Conservation (phyloP, 768 basidiomycete species). For the Tulasnella sp. region DNA sequence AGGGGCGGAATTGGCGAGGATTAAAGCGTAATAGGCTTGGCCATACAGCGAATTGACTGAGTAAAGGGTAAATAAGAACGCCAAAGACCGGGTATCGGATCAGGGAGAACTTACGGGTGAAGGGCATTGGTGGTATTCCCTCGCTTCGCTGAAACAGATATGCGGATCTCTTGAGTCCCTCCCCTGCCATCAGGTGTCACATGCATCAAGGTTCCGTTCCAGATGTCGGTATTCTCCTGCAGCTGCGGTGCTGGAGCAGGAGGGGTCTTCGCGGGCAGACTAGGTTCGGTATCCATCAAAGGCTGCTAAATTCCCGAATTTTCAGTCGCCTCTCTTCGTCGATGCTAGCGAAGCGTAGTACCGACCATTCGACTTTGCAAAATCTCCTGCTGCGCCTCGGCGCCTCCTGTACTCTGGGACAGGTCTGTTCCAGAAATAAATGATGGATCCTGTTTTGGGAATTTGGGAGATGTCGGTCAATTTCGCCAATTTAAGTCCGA, state of each 20-base stretch:
- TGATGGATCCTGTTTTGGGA: no score
- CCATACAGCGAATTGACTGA: slow-evolving; percentile 18
- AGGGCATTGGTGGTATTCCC: background rate
- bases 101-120: background rate
- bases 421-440: no score
- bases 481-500: no score
- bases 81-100: background rate
- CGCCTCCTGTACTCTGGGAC: no score
- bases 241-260: background rate
- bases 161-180: background rate
- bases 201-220: background rate
- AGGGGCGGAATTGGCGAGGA: background rate
- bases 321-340: background rate
- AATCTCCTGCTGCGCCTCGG: background rate
- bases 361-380: background rate
- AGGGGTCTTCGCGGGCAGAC: background rate
- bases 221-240: slow-evolving; percentile 6
- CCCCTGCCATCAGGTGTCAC: background rate
- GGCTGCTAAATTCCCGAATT: background rate
- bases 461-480: no score
- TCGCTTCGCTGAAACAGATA: background rate
- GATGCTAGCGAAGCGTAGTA: background rate
- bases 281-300: background rate
- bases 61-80: background rate
- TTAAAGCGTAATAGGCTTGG: background rate